Percentiles rank a stretch among this genome's conserved stretches.
These are phyloP conservation scores for Boletellus ananiceps DNA, from an alignment of 768 basidiomycete species.

Conservation along the genomic window DNA sequence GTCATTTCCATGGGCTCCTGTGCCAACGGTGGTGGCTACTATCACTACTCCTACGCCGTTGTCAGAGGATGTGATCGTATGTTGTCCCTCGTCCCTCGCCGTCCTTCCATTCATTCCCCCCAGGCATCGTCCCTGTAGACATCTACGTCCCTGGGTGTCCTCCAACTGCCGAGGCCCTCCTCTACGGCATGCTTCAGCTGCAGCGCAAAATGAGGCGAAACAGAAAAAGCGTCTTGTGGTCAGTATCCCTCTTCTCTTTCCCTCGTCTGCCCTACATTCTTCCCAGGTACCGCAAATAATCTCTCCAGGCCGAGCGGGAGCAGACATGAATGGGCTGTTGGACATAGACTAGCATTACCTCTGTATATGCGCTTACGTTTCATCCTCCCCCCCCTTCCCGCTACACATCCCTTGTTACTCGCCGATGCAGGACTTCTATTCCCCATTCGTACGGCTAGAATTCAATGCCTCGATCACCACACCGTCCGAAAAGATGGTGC, in stretches of 20 bases:
- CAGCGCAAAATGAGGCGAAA: slow-evolving; percentile 94
- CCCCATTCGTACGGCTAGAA: background rate
- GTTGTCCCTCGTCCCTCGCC: slow-evolving; percentile 25
- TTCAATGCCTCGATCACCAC: background rate
- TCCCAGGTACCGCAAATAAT: slow-evolving; percentile 27
- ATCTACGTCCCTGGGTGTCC: slow-evolving; percentile 97
- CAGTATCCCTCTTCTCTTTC: slow-evolving; percentile 12
- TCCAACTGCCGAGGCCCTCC: slow-evolving; percentile 91
- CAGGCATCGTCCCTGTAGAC: slow-evolving; percentile 95
- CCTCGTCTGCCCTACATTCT: background rate
- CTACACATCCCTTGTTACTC: slow-evolving; percentile 2
- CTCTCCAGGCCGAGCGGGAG: background rate
- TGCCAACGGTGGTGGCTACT: slow-evolving; percentile 96
- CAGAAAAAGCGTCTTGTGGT: slow-evolving; percentile 88
- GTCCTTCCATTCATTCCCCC: slow-evolving; percentile 8
- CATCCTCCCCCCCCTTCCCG: slow-evolving; percentile 7
- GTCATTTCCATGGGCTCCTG: slow-evolving; percentile 99
- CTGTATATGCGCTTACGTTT: slow-evolving; percentile 15
- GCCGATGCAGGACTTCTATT: background rate
- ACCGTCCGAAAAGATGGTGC: background rate
- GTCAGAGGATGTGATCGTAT: slow-evolving; percentile 95
- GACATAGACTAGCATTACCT: slow-evolving; percentile 23
- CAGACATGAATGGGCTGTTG: slow-evolving; percentile 8
- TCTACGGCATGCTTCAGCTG: slow-evolving; percentile 95
- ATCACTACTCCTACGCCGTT: slow-evolving; percentile 98